Base-by-base conservation (phyloP, 805 yeast genomes). In the Metschnikowia shivogae region DNA sequence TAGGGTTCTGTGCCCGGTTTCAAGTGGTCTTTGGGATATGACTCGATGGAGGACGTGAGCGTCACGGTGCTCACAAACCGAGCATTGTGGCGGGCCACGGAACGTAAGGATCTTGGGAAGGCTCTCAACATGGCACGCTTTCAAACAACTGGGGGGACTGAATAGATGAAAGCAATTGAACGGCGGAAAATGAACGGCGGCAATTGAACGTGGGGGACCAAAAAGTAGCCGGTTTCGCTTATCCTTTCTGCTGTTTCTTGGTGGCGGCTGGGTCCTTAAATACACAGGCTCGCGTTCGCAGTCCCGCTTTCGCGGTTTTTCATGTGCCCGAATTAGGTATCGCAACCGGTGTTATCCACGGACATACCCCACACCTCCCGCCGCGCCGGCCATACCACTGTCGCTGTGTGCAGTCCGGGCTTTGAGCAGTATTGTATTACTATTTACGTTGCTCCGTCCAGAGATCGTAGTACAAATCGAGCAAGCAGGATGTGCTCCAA, bases 401-500 rank as follows among this genome's bases (percentile, higher is more conserved):
- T 22, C 2, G 2, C 8, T 22, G 8, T 3, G 3, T 22, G 26
- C 26, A 5, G 32, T 29, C 6, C 13, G 6, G 3, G n/a, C 32
- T 29, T n/a, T 17, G 17, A 17, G 3, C 17, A 17, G 17, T 17
- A 3, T 17, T 17, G 17, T 17, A 17, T 17, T 17, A 17, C 32
- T n/a, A n/a, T n/a, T n/a, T 22, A 22, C 6, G 2, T 22, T 22
- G 3, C 8, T 22, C 26, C 17, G 55, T 59, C 73, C 72, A 80
- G 22, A 79, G 62, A 57, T 89, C 96, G 51, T 76, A 74, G 62
- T 80, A 86, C 43, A 92, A 67, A 62, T 92, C 98, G 28, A 92
- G 63, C 46, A 93, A 65, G 57, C 97, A 87, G 2, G 93, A 83
- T 0, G 92, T 69, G 60, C 96, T 87, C 99, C 99, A 92, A 0